phyloP scores from a whole-genome alignment of 495 filamentous ascomycete species.

The Trichocladium antarcticum region DNA sequence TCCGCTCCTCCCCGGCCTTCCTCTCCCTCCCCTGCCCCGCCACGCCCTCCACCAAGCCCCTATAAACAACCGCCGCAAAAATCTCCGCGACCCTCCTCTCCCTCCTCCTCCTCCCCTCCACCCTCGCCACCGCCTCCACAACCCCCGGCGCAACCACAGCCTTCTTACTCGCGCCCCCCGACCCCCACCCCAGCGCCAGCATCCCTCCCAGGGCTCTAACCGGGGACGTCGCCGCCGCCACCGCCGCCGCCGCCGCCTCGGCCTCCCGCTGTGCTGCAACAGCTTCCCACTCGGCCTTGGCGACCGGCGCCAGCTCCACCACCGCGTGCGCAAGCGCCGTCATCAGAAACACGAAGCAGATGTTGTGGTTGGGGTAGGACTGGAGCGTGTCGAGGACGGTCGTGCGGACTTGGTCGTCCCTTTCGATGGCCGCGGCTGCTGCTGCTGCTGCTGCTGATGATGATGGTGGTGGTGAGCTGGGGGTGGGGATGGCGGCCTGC shows the following conservation, averaged over 20 bases:
- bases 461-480: background rate
- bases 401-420: constrained; percentile 53
- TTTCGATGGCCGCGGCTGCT: constrained; percentile 24
- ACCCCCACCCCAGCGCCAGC: background rate
- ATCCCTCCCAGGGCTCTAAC: constrained; percentile 13
- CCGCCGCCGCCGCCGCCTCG: background rate
- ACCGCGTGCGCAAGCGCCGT: constrained; percentile 52
- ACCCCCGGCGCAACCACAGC: constrained; percentile 9
- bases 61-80: constrained; percentile 38
- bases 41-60: constrained; percentile 26
- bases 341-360: constrained; percentile 76
- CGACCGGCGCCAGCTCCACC: constrained; percentile 37
- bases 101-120: constrained; percentile 33
- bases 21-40: constrained; percentile 26
- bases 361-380: constrained; percentile 61
- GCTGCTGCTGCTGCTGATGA: background rate
- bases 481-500: constrained; percentile 26
- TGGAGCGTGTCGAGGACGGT: constrained; percentile 64
- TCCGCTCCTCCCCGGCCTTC: constrained; percentile 37
- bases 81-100: constrained; percentile 39
- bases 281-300: constrained; percentile 27
- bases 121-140: constrained; percentile 18
- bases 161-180: background rate
- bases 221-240: constrained; percentile 3
- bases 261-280: background rate